Evolutionary conservation across 148 eudicot genomes (phyloP).

Genomic region (Rhododendron henanense): DNA sequence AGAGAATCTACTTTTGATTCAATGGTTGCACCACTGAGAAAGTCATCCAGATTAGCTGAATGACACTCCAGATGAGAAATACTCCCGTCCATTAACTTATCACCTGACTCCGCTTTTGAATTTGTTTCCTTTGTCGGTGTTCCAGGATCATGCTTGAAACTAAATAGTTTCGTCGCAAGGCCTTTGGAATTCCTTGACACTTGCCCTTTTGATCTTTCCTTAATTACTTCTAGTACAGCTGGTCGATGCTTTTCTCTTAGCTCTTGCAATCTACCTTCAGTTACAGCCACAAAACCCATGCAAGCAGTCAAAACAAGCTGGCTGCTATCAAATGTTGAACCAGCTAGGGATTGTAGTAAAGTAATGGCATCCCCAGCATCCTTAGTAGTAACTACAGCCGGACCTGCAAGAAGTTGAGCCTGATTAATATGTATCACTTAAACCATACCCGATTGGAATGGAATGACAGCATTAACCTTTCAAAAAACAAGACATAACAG

Average conservation of each 20-base stretch:
- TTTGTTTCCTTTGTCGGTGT: constrained; percentile 39
- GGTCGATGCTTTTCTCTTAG: constrained; percentile 78
- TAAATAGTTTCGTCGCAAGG: constrained; percentile 78
- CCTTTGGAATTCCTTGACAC: constrained; percentile 59
- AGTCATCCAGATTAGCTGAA: constrained; percentile 50
- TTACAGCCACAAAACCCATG: constrained; percentile 73
- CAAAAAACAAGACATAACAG: background rate
- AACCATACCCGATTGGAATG: background rate
- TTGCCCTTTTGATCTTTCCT: constrained; percentile 66
- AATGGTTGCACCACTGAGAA: constrained; percentile 34
- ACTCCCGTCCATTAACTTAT: constrained; percentile 16
- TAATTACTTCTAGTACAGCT: constrained; percentile 44
- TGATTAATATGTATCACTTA: background rate
- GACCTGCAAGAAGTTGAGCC: constrained; percentile 50
- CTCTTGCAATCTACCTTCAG: constrained; percentile 60
- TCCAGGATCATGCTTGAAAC: constrained; percentile 72
- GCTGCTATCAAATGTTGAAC: constrained; percentile 97
- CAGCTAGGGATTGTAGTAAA: constrained; percentile 71
- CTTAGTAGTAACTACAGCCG: constrained; percentile 72
- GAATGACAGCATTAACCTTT: background rate
- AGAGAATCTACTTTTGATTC: constrained; percentile 49
- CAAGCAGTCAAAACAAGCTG: constrained; percentile 95
- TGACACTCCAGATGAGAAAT: constrained; percentile 27
- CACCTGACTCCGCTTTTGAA: constrained; percentile 27
- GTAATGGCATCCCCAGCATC: constrained; percentile 92